Base-by-base conservation (phyloP, 345 rosid species). In the Eucalyptus albens region DNA sequence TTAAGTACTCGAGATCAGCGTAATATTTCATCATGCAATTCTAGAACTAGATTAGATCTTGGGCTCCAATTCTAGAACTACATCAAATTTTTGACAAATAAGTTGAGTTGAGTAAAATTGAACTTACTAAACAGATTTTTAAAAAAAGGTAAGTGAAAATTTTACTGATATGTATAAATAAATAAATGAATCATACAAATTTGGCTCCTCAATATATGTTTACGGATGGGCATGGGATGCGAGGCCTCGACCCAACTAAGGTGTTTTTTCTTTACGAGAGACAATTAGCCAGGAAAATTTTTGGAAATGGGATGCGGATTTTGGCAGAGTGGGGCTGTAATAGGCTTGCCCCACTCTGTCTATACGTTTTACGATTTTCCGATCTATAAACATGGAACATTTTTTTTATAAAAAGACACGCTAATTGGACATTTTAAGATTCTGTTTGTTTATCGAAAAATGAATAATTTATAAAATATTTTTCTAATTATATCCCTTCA, bases 361-460 rank as follows among this genome's bases (percentile, higher is more conserved):
- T 27, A 1, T 29, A 65, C 0, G 10, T 65, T 65, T 29, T 65
- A n/a, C 0, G 33, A 29, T 62, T 62, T 14, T 4, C 9, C 37
- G 1, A 29, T 67, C 11, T 67, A 67, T 67, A 67, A 31, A 67
- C 22, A 67, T 15, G 22, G 4, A 15, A 7, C 17, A 8, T n/a
- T 65, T 65, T 65, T 19, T 29, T 65, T 65, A 65, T 65, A 65
- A 31, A 65, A 62, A 65, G 72, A 29, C 8, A 65, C 1, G 12
- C 2, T 2, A 22, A 56, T 17, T 51, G 27, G 3, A 56, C 27
- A 55, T 56, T 22, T 3, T 56, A 56, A 56, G 5, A 3, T 4
- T 56, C 0, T 2, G 0, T 56, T 9, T 56, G 3, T 56, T 56
- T 55, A 1, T 1, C 27, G 2, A 51, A 51, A 51, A 17, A 17